phyloP scores from a whole-genome alignment of 2,329 filamentous ascomycete genomes.

The Trichoderma sp. region DNA sequence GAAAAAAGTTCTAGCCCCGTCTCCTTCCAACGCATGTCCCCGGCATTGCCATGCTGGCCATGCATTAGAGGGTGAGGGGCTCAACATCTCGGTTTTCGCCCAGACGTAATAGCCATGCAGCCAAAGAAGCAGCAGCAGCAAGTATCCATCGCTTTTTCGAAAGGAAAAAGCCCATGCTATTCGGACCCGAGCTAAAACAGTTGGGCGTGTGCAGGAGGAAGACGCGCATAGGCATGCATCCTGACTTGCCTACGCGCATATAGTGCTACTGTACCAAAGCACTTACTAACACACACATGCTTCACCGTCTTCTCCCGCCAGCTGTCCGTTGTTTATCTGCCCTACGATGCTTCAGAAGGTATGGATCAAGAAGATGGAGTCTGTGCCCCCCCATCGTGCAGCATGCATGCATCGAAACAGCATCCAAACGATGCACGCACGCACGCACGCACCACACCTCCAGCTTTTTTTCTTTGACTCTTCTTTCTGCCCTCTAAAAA shows the following conservation, averaged over 20 bases:
- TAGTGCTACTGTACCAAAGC: background rate
- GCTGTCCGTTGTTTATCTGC: conserved; percentile 19
- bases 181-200: too few relatives aligned
- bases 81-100: conserved; percentile 23
- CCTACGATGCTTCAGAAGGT: background rate
- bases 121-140: background rate
- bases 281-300: too few relatives aligned
- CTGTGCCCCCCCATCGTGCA: conserved; percentile 7
- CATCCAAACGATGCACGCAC: background rate
- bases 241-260: conserved; percentile 14
- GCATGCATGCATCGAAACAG: conserved; percentile 1
- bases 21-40: background rate
- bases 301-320: too few relatives aligned
- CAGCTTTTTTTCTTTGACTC: background rate
- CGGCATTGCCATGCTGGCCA: conserved; percentile 23
- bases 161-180: background rate
- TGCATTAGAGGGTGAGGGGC: conserved; percentile 1
- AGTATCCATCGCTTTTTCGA: background rate
- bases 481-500: background rate
- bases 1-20: conserved; percentile 1
- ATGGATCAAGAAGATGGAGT: background rate
- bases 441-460: conserved; percentile 9
- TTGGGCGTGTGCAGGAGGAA: background rate
- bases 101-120: conserved; percentile 6
- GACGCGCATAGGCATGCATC: conserved; percentile 4